Evolutionary conservation across 2,329 filamentous ascomycete species (phyloP).

Genomic region (Davidsoniella neocaledoniae): DNA sequence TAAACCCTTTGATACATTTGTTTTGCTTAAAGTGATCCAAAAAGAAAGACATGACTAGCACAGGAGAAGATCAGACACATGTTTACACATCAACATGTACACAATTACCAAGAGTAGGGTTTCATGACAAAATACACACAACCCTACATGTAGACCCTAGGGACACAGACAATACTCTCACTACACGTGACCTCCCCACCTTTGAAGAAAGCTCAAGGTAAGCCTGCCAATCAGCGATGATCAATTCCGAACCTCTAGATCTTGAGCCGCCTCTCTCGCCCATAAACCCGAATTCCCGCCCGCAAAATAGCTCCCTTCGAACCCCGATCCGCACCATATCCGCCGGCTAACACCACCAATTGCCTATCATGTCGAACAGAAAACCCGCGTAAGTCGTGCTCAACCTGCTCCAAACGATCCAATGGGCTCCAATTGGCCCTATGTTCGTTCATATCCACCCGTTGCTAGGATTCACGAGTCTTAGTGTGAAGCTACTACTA

Average conservation of each 20-base stretch:
- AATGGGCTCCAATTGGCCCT: neutral
- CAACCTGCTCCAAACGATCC: neutral
- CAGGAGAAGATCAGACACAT: too few species aligned
- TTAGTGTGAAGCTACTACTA: too few species aligned
- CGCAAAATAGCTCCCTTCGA: neutral
- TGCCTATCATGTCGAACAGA: conserved; percentile 25
- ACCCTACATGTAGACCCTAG: neutral
- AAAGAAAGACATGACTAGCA: too few species aligned
- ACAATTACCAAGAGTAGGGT: too few species aligned
- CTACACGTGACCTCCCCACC: neutral
- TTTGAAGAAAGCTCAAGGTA: neutral
- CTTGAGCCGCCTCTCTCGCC: neutral
- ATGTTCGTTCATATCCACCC: neutral
- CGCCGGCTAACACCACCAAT: conserved; percentile 6
- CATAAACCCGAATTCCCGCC: neutral
- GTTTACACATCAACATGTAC: too few species aligned
- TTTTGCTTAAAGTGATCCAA: too few species aligned
- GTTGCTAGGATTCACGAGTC: conserved; percentile 14
- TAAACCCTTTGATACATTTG: too few species aligned
- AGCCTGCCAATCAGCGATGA: conserved; percentile 2
- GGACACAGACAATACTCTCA: too few species aligned
- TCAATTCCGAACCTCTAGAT: conserved; percentile 4
- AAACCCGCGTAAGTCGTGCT: conserved; percentile 24
- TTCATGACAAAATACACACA: too few species aligned
- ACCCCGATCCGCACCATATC: neutral